Conservation (phyloP, 257 asterid species). For the Cinchona pubescens region DNA sequence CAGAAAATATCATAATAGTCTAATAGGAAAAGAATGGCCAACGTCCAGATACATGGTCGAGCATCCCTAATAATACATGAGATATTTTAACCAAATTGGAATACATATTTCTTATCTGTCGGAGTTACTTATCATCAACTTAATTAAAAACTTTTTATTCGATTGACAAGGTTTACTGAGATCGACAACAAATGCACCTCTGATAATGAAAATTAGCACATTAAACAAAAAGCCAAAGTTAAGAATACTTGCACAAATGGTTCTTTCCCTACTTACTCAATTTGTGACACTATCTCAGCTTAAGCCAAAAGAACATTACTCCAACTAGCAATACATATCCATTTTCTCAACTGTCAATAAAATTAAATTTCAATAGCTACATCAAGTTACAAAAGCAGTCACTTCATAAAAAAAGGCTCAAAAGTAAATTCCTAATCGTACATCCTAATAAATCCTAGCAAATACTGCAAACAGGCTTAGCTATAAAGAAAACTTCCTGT, state of each 20-base stretch:
- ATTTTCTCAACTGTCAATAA: neutral
- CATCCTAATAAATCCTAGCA: no score
- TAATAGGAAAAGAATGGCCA: neutral
- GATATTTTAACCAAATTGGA: no score
- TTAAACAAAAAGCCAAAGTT: neutral
- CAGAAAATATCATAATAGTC: neutral
- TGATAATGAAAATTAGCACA: neutral
- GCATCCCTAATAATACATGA: neutral
- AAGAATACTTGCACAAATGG: neutral
- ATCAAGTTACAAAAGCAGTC: neutral
- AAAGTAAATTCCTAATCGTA: no score
- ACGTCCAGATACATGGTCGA: neutral
- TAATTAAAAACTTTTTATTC: no score
- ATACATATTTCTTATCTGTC: neutral
- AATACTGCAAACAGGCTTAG: no score
- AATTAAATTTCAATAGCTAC: neutral
- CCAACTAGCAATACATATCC: neutral
- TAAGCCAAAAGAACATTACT: neutral
- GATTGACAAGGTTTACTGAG: neutral
- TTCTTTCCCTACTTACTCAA: neutral
- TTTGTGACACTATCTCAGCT: neutral
- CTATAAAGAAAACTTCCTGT: no score
- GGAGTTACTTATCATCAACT: neutral
- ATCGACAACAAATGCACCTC: no score
- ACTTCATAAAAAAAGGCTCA: no score